Conservation (phyloP, 306 rosid genomes). For the Elaeagnus macrophylla region DNA sequence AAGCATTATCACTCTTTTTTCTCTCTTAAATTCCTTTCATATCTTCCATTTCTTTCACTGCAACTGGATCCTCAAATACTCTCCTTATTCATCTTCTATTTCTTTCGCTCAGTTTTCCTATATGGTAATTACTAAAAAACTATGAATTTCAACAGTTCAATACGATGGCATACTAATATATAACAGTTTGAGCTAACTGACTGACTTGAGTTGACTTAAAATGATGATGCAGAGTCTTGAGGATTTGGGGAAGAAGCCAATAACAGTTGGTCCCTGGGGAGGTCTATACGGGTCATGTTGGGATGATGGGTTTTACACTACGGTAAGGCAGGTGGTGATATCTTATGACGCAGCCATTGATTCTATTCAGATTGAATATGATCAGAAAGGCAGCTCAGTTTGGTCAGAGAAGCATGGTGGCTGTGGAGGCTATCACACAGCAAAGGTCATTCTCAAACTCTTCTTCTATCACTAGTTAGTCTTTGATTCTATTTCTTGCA, state of each 20-base stretch:
- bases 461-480: neutral
- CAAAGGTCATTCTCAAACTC: slow-evolving; percentile 18
- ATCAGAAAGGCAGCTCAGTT: slow-evolving; percentile 39
- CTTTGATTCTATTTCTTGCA: neutral
- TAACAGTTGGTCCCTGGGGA: slow-evolving; percentile 73
- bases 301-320: slow-evolving; percentile 58
- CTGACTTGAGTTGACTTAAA: neutral
- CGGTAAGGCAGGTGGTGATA: slow-evolving; percentile 65
- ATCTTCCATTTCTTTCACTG: slow-evolving; percentile 5
- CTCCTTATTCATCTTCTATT: neutral
- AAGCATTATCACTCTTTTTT: neutral
- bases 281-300: slow-evolving; percentile 50
- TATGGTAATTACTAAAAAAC: slow-evolving; percentile 5
- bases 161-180: neutral
- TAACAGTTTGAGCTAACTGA: neutral
- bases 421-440: slow-evolving; percentile 47
- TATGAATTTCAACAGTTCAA: too few relatives aligned
- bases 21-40: neutral
- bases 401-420: slow-evolving; percentile 82
- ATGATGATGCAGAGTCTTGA: slow-evolving; percentile 13
- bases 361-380: slow-evolving; percentile 71
- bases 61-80: neutral
- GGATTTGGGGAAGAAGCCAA: slow-evolving; percentile 22
- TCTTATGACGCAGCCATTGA: slow-evolving; percentile 55
- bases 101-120: neutral